phyloP scores from a whole-genome alignment of 2,329 filamentous ascomycete genomes.

The Hortaea werneckii region DNA sequence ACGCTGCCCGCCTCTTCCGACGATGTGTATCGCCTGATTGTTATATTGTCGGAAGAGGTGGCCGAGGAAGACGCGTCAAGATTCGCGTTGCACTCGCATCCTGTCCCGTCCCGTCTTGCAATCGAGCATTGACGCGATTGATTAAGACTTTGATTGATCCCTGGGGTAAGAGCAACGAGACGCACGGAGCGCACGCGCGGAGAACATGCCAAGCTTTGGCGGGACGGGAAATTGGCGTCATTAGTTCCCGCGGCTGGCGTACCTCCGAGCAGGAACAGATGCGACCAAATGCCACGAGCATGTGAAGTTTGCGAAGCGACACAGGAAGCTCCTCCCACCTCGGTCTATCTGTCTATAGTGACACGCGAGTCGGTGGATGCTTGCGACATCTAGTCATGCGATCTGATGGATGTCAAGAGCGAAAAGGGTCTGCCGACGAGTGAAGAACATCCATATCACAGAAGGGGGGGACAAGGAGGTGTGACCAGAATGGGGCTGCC shows the following conservation, averaged over 20 bases:
- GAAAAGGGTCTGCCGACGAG: background rate
- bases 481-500: constrained; percentile 61
- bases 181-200: background rate
- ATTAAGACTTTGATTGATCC: too few relatives aligned
- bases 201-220: background rate
- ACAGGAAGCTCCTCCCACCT: too few relatives aligned
- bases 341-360: background rate
- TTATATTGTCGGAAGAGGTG: background rate
- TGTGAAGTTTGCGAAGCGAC: too few relatives aligned
- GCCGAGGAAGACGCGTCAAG: background rate
- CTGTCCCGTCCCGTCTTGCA: background rate
- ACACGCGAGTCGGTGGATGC: background rate
- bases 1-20: too few relatives aligned
- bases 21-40: background rate
- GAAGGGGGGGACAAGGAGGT: constrained; percentile 18
- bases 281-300: too few relatives aligned
- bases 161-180: too few relatives aligned
- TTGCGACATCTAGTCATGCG: background rate
- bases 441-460: constrained; percentile 9
- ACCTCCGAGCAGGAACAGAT: background rate
- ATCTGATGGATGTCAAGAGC: background rate
- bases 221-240: background rate
- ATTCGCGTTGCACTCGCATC: background rate
- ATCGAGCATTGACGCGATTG: too few relatives aligned
- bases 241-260: background rate